These are phyloP conservation scores for Emergomyces pasteurianus DNA, from an alignment of 2,329 filamentous ascomycete species.

Conservation along the genomic window DNA sequence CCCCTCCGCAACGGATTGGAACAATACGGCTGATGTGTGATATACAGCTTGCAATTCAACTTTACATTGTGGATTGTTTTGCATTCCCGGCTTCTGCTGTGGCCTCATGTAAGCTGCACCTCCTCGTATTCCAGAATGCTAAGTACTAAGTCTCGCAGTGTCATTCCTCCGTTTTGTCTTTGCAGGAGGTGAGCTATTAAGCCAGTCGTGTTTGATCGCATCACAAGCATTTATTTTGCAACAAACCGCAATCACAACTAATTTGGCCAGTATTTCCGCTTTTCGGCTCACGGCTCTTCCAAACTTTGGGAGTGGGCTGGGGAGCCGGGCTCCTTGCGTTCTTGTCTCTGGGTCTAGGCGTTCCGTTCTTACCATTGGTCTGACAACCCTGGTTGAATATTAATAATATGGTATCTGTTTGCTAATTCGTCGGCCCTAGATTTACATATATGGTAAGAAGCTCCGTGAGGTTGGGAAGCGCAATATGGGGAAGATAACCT, in stretches of 20 bases:
- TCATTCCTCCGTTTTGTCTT: slow-evolving; percentile 3
- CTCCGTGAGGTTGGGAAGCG: background rate
- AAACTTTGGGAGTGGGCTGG: background rate
- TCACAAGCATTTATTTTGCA: background rate
- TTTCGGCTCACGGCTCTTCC: slow-evolving; percentile 1
- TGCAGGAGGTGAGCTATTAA: background rate
- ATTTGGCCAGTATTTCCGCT: background rate
- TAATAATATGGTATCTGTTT: background rate
- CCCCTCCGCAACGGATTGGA: background rate
- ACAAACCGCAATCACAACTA: background rate
- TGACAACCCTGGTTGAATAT: background rate
- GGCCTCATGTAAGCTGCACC: background rate
- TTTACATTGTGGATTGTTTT: slow-evolving; percentile 3
- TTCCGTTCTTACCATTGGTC: slow-evolving; percentile 1
- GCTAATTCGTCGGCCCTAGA: background rate
- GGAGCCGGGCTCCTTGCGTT: slow-evolving; percentile 1
- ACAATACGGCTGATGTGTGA: background rate
- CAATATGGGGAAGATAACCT: background rate
- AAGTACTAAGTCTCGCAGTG: background rate
- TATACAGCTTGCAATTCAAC: background rate
- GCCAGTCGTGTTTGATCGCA: background rate
- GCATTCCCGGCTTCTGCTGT: slow-evolving; percentile 1
- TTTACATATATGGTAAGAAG: background rate
- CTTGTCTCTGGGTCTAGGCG: slow-evolving; percentile 1
- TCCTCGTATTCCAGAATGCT: background rate